A percentile compares a stretch with the other conserved stretches of the same genome.
Conservation (phyloP, 352 stramenopile species). For the Blastocystis sp. region DNA sequence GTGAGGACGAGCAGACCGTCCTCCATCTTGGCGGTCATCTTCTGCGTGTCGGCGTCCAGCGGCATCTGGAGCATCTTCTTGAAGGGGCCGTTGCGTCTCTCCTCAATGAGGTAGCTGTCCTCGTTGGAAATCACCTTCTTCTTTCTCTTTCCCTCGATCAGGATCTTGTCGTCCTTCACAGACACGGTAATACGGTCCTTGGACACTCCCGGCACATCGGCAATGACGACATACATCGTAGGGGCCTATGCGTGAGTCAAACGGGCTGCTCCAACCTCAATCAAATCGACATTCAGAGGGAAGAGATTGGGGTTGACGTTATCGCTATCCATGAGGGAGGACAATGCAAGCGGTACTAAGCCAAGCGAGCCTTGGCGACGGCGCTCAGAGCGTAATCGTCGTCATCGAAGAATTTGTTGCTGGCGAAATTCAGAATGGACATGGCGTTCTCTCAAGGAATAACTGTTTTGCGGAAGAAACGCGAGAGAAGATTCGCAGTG, state of each 20-base stretch:
- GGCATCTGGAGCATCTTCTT: constrained; percentile 63
- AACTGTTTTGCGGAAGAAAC: neutral
- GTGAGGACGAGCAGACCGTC: constrained; percentile 60
- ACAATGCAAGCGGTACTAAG: neutral
- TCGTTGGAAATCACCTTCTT: constrained; percentile 60
- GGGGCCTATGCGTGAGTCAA: neutral
- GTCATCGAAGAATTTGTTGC: constrained; percentile 70
- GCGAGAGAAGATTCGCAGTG: no score
- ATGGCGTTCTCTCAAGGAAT: neutral
- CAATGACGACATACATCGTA: constrained; percentile 58
- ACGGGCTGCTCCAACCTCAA: neutral
- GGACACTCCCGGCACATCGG: constrained; percentile 56
- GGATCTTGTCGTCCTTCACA: constrained; percentile 43
- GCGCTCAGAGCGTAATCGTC: constrained; percentile 60
- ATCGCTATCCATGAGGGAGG: neutral
- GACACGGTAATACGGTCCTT: constrained; percentile 35
- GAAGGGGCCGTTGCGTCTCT: constrained; percentile 60
- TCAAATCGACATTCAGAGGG: constrained; percentile 46
- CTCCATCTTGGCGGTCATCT: constrained; percentile 61
- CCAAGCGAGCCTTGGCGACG: constrained; percentile 41
- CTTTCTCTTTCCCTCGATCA: constrained; percentile 67
- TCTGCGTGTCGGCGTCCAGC: constrained; percentile 26
- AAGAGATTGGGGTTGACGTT: constrained; percentile 10
- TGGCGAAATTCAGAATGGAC: constrained; percentile 65
- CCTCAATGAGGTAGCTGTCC: constrained; percentile 42